A percentile compares a stretch with the other conserved stretches of the same genome.
phyloP scores from a whole-genome alignment of 176 grass and related monocot species.

The Guadua angustifolia region DNA sequence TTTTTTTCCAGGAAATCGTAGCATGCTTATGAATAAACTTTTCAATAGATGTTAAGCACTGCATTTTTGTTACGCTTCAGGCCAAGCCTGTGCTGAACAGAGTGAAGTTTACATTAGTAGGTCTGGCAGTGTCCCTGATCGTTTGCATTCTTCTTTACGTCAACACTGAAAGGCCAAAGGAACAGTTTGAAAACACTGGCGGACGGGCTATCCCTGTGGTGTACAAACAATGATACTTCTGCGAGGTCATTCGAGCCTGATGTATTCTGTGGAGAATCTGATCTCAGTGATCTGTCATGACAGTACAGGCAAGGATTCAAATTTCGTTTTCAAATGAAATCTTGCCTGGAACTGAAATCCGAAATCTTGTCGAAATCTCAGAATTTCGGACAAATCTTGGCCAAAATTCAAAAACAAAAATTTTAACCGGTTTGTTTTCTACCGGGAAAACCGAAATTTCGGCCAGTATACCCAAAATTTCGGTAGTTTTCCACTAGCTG shows the following conservation, averaged over 20 bases:
- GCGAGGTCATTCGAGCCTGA: slow-evolving; percentile 92
- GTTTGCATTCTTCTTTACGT: slow-evolving; percentile 71
- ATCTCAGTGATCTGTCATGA: slow-evolving; percentile 54
- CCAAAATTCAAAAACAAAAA: too few relatives aligned
- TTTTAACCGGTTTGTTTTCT: too few relatives aligned
- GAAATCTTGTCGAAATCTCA: too few relatives aligned
- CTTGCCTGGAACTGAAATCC: too few relatives aligned
- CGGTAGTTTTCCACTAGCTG: too few relatives aligned
- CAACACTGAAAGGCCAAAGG: slow-evolving; percentile 61
- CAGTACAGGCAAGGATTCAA: too few relatives aligned
- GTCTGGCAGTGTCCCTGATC: slow-evolving; percentile 75
- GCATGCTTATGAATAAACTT: background rate
- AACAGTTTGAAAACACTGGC: slow-evolving; percentile 41
- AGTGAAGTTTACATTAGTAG: slow-evolving; percentile 86
- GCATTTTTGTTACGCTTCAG: slow-evolving; percentile 44
- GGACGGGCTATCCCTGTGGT: slow-evolving; percentile 59
- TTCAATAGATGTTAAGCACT: background rate
- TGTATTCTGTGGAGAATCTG: slow-evolving; percentile 83
- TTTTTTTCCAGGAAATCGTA: too few relatives aligned
- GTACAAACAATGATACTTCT: slow-evolving; percentile 64
- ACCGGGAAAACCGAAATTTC: too few relatives aligned
- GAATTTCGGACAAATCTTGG: too few relatives aligned
- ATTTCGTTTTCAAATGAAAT: too few relatives aligned
- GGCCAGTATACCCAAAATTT: too few relatives aligned
- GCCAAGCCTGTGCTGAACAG: slow-evolving; percentile 91